Base-by-base conservation (phyloP, 2,329 filamentous ascomycete species). In the Cladosporium sphaerospermum region DNA sequence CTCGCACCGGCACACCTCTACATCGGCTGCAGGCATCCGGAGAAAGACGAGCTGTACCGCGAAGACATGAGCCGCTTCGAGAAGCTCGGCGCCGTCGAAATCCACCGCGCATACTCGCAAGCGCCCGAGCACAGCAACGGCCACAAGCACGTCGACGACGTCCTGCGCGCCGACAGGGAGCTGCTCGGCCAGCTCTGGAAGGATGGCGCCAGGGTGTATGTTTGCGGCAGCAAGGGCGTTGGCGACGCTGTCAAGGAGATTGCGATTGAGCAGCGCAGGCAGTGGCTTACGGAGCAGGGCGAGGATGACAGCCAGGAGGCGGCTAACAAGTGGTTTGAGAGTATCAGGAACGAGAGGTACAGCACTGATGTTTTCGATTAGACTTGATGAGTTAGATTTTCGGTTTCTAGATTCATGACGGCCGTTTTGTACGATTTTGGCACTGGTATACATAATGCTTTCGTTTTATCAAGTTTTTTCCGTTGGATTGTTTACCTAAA, bases 1-100 rank as follows among this genome's bases (percentile, higher is more conserved):
- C 70, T 87, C 0, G 83, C 81, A 0, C 80, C 78, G 0, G 82
- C 83, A 0, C 59, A 86, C 16, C 72, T 87, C 2, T 85, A 84
- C 71, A 78, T 80, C 58, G 52, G 52, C 41, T 54, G 42, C 39
- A 78, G 80, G 13, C 65, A 73, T 5, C 76, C 78, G 0, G 74
- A 72, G 0, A 66, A 71, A 11, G 84, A 88, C 59, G 75, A 82
- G 42, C 62, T 88, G 0, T 88, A 88, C 68, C 69, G 74, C 1
- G 77, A 79, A 0, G 78, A 83, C 57, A 67, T 87, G 4, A 73
- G 76, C 14, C 65, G 63, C 10, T 89, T 85, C 85, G 76, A 83
- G 62, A 59, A 64, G 1, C 65, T 75, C 0, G 85, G 85, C 4
- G 83, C 78, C 0, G 82, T 89, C 0, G 73, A 76, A 1, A 75